phyloP scores from a whole-genome alignment of 176 grass and related monocot genomes.

The Zizania latifolia region DNA sequence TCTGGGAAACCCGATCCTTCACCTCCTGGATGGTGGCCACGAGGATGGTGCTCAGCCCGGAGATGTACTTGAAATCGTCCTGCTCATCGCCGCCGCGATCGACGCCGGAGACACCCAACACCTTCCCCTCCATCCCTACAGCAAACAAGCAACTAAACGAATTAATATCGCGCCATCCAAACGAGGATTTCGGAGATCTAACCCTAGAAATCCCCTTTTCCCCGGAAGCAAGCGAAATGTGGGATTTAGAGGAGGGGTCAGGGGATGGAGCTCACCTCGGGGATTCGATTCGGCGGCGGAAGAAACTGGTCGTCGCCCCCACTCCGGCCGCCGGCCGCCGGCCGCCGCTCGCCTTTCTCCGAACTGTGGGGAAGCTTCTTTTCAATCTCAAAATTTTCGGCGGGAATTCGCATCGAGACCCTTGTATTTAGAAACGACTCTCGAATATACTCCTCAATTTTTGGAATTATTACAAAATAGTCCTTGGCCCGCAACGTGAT shows the following conservation, averaged over 20 bases:
- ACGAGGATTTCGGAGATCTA: neutral
- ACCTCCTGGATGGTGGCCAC: conserved; percentile 90
- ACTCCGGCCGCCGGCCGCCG: conserved; percentile 5
- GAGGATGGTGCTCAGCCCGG: conserved; percentile 75
- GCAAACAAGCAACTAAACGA: neutral
- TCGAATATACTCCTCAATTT: neutral
- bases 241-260: neutral
- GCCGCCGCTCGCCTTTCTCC: neutral
- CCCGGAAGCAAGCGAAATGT: neutral
- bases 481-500: neutral
- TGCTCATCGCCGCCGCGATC: neutral
- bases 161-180: too few relatives aligned
- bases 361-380: neutral
- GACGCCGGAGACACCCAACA: neutral
- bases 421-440: neutral
- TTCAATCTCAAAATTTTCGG: conserved; percentile 20
- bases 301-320: neutral
- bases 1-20: conserved; percentile 82
- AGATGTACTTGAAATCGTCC: conserved; percentile 66
- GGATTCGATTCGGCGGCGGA: neutral
- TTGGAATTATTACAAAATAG: neutral
- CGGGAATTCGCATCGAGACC: neutral
- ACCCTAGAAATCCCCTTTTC: conserved; percentile 27
- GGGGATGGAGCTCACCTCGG: neutral
- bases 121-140: conserved; percentile 29